Conservation (phyloP, 2,329 filamentous ascomycete species). For the Myriosclerotinia curreyana region DNA sequence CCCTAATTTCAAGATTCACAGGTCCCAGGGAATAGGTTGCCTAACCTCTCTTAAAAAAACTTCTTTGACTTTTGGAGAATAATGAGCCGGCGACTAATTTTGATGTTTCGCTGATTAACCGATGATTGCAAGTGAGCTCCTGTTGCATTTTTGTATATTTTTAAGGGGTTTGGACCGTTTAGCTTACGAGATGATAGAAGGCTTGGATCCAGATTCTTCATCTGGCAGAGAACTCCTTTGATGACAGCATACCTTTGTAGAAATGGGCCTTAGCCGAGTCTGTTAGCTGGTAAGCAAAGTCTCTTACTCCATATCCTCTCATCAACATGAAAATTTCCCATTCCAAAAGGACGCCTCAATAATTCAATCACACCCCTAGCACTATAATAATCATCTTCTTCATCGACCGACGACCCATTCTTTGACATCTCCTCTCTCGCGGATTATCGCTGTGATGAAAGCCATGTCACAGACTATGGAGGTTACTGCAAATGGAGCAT, state of each 20-base stretch:
- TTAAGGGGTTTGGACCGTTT: too few relatives aligned
- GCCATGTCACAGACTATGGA: conserved; percentile 26
- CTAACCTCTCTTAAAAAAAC: too few relatives aligned
- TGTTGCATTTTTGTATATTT: background rate
- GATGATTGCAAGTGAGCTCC: conserved; percentile 24
- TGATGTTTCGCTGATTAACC: conserved; percentile 28
- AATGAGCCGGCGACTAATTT: conserved; percentile 25
- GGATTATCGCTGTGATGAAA: conserved; percentile 21
- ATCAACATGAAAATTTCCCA: too few relatives aligned
- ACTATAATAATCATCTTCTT: conserved; percentile 27
- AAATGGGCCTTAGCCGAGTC: conserved; percentile 27
- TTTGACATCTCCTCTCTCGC: conserved; percentile 25
- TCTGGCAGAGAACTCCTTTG: background rate
- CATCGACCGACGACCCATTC: conserved; percentile 23
- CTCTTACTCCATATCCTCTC: too few relatives aligned
- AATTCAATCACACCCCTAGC: conserved; percentile 3
- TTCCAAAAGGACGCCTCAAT: background rate
- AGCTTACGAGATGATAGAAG: conserved; percentile 5
- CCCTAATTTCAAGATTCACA: conserved; percentile 35
- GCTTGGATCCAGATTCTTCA: background rate
- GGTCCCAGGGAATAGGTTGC: conserved; percentile 25
- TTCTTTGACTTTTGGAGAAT: conserved; percentile 27
- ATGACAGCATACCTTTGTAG: conserved; percentile 13
- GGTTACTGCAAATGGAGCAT: conserved; percentile 21
- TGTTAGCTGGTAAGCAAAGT: conserved; percentile 23